Percentiles rank a stretch among this genome's conserved stretches.
phyloP scores from a whole-genome alignment of 1,139 yeast genomes.

The Taphrina betulina region DNA sequence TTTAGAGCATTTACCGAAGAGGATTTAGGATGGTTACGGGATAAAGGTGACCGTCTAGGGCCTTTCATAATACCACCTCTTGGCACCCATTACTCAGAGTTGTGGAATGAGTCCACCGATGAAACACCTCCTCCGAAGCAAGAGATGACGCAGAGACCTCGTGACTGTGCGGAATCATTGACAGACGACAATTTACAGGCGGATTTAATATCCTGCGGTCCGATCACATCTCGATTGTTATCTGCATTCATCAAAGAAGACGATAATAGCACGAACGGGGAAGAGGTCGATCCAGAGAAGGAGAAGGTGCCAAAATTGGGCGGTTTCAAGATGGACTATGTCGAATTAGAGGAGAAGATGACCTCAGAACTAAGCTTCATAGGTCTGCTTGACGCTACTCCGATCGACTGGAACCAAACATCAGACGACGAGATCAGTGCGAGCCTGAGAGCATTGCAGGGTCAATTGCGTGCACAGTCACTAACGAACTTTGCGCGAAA shows the following conservation, averaged over 20 bases:
- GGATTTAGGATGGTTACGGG: constrained; percentile 71
- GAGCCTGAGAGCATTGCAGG: constrained; percentile 73
- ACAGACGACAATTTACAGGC: constrained; percentile 66
- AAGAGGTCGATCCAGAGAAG: constrained; percentile 39
- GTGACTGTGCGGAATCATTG: constrained; percentile 59
- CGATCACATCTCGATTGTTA: constrained; percentile 77
- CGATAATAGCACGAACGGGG: constrained; percentile 42
- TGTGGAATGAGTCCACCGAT: constrained; percentile 82
- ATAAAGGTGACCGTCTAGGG: constrained; percentile 45
- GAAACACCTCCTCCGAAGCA: constrained; percentile 12
- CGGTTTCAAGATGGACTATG: constrained; percentile 55
- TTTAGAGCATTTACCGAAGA: constrained; percentile 76
- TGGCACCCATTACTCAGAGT: constrained; percentile 76
- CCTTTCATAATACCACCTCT: constrained; percentile 67
- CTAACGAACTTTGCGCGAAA: constrained; percentile 67
- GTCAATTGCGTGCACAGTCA: constrained; percentile 62
- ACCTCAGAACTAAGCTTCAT: constrained; percentile 84
- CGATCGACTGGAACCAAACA: constrained; percentile 52
- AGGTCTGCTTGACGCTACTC: constrained; percentile 76
- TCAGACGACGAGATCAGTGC: constrained; percentile 95
- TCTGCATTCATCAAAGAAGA: constrained; percentile 71
- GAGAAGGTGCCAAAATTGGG: constrained; percentile 35
- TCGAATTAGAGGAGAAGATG: constrained; percentile 78
- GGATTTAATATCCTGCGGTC: constrained; percentile 84
- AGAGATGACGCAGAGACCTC: constrained; percentile 17